These are phyloP conservation scores for Syncephalastrum sp. DNA, from an alignment of 371 early-diverging fungal species.

Conservation along the genomic window DNA sequence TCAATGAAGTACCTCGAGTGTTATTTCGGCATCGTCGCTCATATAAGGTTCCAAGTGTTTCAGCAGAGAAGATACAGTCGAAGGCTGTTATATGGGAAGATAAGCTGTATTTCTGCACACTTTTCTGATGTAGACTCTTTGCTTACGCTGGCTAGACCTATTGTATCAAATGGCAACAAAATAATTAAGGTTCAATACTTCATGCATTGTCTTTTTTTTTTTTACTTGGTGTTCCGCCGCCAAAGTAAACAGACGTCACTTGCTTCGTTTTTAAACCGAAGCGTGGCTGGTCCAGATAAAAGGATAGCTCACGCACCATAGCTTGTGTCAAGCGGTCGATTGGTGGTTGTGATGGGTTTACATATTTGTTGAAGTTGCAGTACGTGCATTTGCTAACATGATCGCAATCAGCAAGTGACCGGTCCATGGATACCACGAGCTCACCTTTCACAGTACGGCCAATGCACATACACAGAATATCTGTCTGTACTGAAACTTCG, in stretches of 20 bases:
- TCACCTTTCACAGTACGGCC: conserved; percentile 82
- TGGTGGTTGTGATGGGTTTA: conserved; percentile 54
- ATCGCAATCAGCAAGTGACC: not conserved
- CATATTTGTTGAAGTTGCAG: conserved; percentile 86
- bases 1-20: conserved; percentile 46
- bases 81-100: conserved; percentile 3
- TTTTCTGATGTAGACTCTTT: too few relatives aligned
- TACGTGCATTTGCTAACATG: conserved; percentile 75
- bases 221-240: conserved; percentile 60
- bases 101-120: not conserved
- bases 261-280: conserved; percentile 31
- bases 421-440: not conserved
- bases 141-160: conserved; percentile 19
- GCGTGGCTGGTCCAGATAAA: conserved; percentile 31
- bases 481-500: not conserved
- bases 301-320: conserved; percentile 50
- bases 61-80: conserved; percentile 6
- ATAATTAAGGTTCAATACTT: not conserved
- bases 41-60: not conserved
- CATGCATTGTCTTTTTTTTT: not conserved
- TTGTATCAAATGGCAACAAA: conserved; percentile 9
- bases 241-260: conserved; percentile 73
- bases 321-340: conserved; percentile 55
- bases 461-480: conserved; percentile 79
- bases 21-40: conserved; percentile 50